Evolutionary conservation across 768 basidiomycete genomes (phyloP), one percentile per base, ranked within the genome.

Genomic region (Lactarius deliciosus): DNA sequence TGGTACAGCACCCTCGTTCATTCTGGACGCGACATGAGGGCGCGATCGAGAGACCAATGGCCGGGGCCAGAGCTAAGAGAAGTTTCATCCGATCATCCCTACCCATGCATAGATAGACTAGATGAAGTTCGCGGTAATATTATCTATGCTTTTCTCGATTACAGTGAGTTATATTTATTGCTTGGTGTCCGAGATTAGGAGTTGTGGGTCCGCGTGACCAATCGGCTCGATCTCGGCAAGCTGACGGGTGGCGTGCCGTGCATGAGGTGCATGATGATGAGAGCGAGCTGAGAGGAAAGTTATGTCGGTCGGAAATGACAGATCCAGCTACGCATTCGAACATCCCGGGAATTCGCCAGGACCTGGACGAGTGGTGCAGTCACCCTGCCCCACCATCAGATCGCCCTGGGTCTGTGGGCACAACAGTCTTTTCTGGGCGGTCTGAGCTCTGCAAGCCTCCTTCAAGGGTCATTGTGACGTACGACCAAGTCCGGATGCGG

Each of bases 381-480:
- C 6, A 56, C 9, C 41, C n/a, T 15, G 41, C 22, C 50, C 61
- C 34, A 40, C 62, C 32, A 41, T 38, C 32, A 55, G 59, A 30
- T 36, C 18, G 28, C 56, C 56, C 34, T 57, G 28, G 55, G n/a
- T 47, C 5, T 41, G 41, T 61, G 64, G 60, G 55, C 55, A n/a
- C 11, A 53, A 25, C 13, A 15, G 13, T 53, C 50, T 53, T 53
- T 56, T 50, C 65, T 43, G 47, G 59, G 50, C 50, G 50, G 25
- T 10, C 22, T 53, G 40, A 36, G 59, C 16, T n/a, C 38, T 38
- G 22, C 38, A 57, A 25, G 60, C 64, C 43, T 57, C 64, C 43
- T 57, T 65, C 64, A 63, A 60, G 61, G 40, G 66, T 68, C 58
- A 64, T 60, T 20, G 34, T 68, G 66, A 68, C 66, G 66, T 68